Percentiles rank a stretch among this genome's conserved stretches.
phyloP scores from a whole-genome alignment of 371 early-diverging fungal genomes.

The Mortierella sp. region DNA sequence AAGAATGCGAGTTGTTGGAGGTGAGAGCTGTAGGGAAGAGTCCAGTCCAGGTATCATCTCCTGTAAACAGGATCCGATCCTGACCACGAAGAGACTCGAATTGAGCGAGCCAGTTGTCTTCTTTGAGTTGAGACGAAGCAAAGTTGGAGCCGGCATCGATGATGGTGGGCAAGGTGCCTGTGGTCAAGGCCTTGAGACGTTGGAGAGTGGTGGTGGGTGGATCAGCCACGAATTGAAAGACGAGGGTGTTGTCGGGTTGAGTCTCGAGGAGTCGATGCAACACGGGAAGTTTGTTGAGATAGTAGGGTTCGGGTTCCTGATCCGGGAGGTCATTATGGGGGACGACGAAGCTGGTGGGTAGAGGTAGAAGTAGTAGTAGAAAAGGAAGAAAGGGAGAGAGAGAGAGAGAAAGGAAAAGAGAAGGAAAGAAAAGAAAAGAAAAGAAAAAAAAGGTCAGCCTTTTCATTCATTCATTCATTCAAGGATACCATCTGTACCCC shows the following conservation, averaged over 20 bases:
- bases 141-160: slow-evolving; percentile 96
- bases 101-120: slow-evolving; percentile 88
- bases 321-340: slow-evolving; percentile 32
- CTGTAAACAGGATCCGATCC: slow-evolving; percentile 68
- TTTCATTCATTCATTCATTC: too few species aligned
- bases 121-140: slow-evolving; percentile 81
- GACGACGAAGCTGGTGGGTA: slow-evolving; percentile 46
- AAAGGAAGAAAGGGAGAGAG: neutral
- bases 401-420: neutral
- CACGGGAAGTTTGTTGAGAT: slow-evolving; percentile 81
- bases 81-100: slow-evolving; percentile 43
- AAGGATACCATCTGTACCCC: too few species aligned
- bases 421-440: neutral
- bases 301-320: slow-evolving; percentile 55
- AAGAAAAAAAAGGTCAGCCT: neutral
- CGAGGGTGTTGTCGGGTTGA: slow-evolving; percentile 71
- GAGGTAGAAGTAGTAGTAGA: neutral
- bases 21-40: slow-evolving; percentile 72
- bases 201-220: slow-evolving; percentile 98
- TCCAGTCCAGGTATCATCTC: slow-evolving; percentile 96
- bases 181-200: slow-evolving; percentile 91
- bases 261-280: slow-evolving; percentile 61
- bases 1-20: slow-evolving; percentile 73
- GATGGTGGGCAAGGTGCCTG: slow-evolving; percentile 92
- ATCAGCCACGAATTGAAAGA: slow-evolving; percentile 91